Evolutionary conservation across 164 flowering plant genomes (phyloP), one percentile per base, ranked within the genome.

Genomic region (Annona cherimola): DNA sequence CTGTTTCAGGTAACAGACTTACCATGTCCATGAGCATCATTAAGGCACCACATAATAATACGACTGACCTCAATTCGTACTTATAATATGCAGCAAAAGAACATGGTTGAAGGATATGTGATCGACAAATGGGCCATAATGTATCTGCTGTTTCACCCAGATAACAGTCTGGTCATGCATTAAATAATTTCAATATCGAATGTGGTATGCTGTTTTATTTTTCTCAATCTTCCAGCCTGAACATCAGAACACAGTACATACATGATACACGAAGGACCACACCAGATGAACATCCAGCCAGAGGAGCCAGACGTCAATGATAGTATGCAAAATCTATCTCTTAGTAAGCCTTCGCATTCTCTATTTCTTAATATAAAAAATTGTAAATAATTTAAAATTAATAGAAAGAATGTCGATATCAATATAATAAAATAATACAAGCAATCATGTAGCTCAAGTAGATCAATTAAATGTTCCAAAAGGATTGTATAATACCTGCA

Each of bases 401-500:
- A 50, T 50, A 14, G 55, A 7, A 14, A 9, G 12, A 9, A 9
- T 50, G 55, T 7, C 2, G 55, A 50, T 14, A 50, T 9, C 12
- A 50, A 14, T 50, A 50, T 7, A 50, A 50, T 50, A 9, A 50
- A 50, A 50, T 50, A 9, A 50, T 50, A 50, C 7, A 5, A 14
- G 55, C 16, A 50, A 50, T 50, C 55, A 50, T 5, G 8, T 2
- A 7, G 55, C 55, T 7, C 55, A 50, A 50, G 55, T 14, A 50
- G 16, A 50, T 50, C 12, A 3, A 50, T 9, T 1, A 50, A 3
- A 50, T 50, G 12, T 50, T 6, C 55, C 12, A 14, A 7, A 50
- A 5, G 55, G 12, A 50, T 50, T 14, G 12, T 50, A 50, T 14
- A 4, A 73, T 84, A 91, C 99, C 99, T 95, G 99, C 85, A 95